A percentile compares a stretch with the other conserved stretches of the same genome.
phyloP scores from a whole-genome alignment of 1,284 basidiomycete species.

The Boletus smithii region DNA sequence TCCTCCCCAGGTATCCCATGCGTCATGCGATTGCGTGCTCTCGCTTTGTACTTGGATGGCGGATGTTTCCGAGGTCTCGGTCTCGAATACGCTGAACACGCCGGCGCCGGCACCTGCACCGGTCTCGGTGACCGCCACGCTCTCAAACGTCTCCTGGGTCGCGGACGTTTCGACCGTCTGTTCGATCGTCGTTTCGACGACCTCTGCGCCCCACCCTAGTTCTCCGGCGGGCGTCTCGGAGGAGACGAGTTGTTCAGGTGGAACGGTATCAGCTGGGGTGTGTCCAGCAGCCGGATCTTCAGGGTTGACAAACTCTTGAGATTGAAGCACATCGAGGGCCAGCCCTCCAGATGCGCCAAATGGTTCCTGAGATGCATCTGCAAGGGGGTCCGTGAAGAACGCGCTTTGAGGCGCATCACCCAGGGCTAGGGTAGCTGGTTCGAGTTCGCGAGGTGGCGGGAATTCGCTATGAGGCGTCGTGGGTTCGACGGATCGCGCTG shows the following conservation, averaged over 20 bases:
- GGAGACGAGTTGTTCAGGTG: constrained; percentile 17
- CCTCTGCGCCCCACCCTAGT: no score
- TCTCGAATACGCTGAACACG: neutral
- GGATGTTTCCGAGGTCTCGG: neutral
- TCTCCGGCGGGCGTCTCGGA: constrained; percentile 5
- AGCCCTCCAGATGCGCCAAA: neutral
- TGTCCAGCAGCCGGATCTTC: constrained; percentile 16
- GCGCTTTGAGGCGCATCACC: constrained; percentile 8
- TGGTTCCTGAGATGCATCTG: neutral
- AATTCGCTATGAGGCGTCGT: constrained; percentile 22
- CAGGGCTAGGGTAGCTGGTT: constrained; percentile 9
- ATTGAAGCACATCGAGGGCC: constrained; percentile 11
- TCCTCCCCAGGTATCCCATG: neutral
- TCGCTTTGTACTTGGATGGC: neutral
- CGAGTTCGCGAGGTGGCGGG: constrained; percentile 9
- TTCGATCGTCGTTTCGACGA: constrained; percentile 6
- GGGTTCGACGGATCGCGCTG: constrained; percentile 20
- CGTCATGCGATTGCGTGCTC: neutral
- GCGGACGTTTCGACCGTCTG: constrained; percentile 6
- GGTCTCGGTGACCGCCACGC: neutral
- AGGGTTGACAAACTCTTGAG: neutral
- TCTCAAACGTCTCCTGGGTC: constrained; percentile 9
- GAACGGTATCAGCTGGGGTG: constrained; percentile 30
- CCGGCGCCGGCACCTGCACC: neutral
- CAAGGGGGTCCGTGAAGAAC: neutral